These are phyloP conservation scores for Dalechampia spathulata DNA, from an alignment of 441 rosid species.

Conservation along the genomic window DNA sequence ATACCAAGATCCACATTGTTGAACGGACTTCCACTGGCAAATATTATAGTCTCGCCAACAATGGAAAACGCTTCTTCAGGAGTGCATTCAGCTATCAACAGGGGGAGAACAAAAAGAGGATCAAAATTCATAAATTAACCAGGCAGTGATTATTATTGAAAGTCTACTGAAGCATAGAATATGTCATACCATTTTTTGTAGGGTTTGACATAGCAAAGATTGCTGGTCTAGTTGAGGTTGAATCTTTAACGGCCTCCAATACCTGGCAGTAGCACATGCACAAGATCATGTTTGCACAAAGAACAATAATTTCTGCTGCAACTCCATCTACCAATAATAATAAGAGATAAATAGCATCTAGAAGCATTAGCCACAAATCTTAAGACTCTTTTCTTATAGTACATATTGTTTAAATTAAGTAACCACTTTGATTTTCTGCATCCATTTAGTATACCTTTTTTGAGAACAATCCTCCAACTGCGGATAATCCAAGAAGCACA, in stretches of 20 bases:
- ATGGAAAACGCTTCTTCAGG: constrained; percentile 92
- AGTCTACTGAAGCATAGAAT: neutral
- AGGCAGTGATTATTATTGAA: neutral
- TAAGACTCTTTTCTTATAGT: neutral
- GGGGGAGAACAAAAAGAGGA: neutral
- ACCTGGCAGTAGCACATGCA: constrained; percentile 40
- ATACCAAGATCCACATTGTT: constrained; percentile 82
- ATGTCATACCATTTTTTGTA: constrained; percentile 69
- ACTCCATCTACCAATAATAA: no score
- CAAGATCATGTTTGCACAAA: constrained; percentile 6
- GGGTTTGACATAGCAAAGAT: constrained; percentile 99
- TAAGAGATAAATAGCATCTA: no score
- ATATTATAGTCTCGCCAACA: constrained; percentile 85
- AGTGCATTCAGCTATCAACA: constrained; percentile 85
- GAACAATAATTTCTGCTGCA: neutral
- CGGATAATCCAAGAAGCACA: constrained; percentile 98
- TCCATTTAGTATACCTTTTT: constrained; percentile 65
- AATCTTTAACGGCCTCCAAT: constrained; percentile 87
- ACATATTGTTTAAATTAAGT: neutral
- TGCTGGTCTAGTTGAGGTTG: constrained; percentile 97
- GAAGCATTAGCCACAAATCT: constrained; percentile 1
- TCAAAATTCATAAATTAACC: constrained; percentile 6
- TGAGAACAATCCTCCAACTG: constrained; percentile 97
- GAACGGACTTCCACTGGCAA: constrained; percentile 99
- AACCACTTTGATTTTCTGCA: constrained; percentile 8